Percentiles rank a stretch among this genome's conserved stretches.
Evolutionary conservation across 108 stramenopile genomes (phyloP).

Genomic region (Conticribra weissflogii): DNA sequence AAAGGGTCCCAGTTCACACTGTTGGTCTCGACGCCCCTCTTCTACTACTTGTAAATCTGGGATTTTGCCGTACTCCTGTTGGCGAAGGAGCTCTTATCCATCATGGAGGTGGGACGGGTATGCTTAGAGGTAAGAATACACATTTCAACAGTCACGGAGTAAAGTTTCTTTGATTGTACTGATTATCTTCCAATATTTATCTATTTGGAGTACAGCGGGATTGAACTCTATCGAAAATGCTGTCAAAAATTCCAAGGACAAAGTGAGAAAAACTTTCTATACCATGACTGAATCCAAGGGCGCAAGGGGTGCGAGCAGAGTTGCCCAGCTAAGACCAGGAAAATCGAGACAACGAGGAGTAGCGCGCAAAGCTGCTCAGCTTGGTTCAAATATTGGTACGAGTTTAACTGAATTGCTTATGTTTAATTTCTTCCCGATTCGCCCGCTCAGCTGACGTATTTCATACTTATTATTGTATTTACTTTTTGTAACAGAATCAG

Average conservation of each 20-base stretch:
- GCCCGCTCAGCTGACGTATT: background rate
- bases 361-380: slow-evolving; percentile 9
- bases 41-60: slow-evolving; percentile 87
- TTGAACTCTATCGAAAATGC: slow-evolving; percentile 64
- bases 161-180: too few species aligned
- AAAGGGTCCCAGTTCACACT: slow-evolving; percentile 76
- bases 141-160: too few species aligned
- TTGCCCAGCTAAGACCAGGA: slow-evolving; percentile 35
- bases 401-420: background rate
- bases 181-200: too few species aligned
- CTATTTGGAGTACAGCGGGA: too few species aligned
- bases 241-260: slow-evolving; percentile 68
- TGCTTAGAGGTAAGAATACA: background rate
- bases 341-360: slow-evolving; percentile 16
- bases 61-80: slow-evolving; percentile 88
- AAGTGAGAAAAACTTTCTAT: slow-evolving; percentile 71
- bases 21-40: slow-evolving; percentile 20
- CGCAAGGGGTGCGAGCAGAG: slow-evolving; percentile 49
- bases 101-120: slow-evolving; percentile 54
- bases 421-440: too few species aligned
- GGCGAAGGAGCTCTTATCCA: slow-evolving; percentile 90
- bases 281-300: slow-evolving; percentile 65
- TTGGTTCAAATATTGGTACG: slow-evolving; percentile 31
- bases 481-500: slow-evolving; percentile 14
- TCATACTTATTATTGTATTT: background rate